Conservation (phyloP, 2,329 filamentous ascomycete genomes). For the Talaromyces sp. region DNA sequence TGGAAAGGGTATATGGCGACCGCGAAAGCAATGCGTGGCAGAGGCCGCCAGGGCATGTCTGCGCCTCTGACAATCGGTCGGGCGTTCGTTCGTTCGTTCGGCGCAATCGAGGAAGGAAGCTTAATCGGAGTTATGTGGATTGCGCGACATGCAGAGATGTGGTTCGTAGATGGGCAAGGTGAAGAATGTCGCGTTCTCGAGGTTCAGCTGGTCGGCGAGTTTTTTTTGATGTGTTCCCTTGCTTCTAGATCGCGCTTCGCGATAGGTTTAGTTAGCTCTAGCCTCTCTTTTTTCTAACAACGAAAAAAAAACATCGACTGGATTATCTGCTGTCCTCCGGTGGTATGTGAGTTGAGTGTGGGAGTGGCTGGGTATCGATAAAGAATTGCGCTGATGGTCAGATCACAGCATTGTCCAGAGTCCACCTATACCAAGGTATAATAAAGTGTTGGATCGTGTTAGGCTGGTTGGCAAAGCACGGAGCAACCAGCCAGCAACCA, state of each 20-base stretch:
- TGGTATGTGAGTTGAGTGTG: background rate
- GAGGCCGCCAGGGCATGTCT: constrained; percentile 90
- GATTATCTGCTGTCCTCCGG: background rate
- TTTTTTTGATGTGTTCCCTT: background rate
- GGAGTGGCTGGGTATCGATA: background rate
- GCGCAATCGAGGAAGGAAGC: background rate
- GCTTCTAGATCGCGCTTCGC: background rate
- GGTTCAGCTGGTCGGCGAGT: background rate
- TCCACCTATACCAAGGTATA: background rate
- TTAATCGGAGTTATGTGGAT: background rate
- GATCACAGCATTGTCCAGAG: background rate
- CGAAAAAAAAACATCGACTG: background rate
- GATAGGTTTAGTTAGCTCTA: background rate
- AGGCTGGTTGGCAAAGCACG: background rate
- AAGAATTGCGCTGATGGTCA: background rate
- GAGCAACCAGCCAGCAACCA: background rate
- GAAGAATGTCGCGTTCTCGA: constrained; percentile 8
- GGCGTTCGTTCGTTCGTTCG: background rate
- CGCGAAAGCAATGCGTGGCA: constrained; percentile 95
- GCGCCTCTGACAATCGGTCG: constrained; percentile 14
- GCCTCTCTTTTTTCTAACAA: background rate
- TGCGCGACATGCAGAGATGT: constrained; percentile 11
- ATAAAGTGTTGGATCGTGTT: background rate
- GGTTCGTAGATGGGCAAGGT: constrained; percentile 3
- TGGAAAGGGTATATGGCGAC: constrained; percentile 93